Conservation (phyloP, 1,284 basidiomycete genomes). For the Peniophora sp. region DNA sequence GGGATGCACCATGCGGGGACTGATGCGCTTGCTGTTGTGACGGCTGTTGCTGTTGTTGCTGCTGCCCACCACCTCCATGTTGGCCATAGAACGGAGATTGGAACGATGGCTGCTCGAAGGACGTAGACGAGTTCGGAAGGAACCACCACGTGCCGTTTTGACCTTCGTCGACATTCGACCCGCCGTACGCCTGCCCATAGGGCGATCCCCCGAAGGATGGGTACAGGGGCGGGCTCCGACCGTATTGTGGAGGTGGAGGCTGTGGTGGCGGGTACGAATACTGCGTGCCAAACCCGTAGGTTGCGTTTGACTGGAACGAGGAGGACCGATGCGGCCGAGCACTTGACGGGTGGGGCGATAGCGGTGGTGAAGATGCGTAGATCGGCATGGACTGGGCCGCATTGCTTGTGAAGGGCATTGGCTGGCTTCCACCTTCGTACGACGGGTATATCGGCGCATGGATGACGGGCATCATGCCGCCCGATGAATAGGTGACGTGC, state of each 20-base stretch:
- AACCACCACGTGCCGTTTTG: constrained; percentile 51
- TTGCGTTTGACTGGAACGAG: constrained; percentile 29
- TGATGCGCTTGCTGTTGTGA: constrained; percentile 3
- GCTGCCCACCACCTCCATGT: neutral
- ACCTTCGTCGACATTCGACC: constrained; percentile 25
- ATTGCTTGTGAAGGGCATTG: constrained; percentile 17
- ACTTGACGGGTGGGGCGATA: constrained; percentile 14
- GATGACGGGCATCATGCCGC: constrained; percentile 15
- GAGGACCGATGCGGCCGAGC: constrained; percentile 17
- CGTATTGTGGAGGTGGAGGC: constrained; percentile 20
- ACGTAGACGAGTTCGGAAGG: constrained; percentile 25
- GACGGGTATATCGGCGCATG: constrained; percentile 19
- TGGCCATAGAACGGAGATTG: constrained; percentile 26
- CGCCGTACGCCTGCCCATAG: constrained; percentile 28
- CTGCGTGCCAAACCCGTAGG: constrained; percentile 29
- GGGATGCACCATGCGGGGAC: constrained; percentile 8
- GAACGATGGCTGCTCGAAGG: constrained; percentile 31
- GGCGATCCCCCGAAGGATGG: constrained; percentile 28
- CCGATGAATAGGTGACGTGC: too few relatives aligned
- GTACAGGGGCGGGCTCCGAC: constrained; percentile 26
- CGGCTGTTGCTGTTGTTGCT: too few relatives aligned
- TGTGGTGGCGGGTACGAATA: constrained; percentile 34
- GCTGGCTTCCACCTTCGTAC: constrained; percentile 3
- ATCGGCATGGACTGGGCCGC: constrained; percentile 11
- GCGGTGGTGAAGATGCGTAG: constrained; percentile 25